A percentile compares a stretch with the other conserved stretches of the same genome.
Evolutionary conservation across 306 rosid genomes (phyloP).

Genomic region (Vigna mungo): DNA sequence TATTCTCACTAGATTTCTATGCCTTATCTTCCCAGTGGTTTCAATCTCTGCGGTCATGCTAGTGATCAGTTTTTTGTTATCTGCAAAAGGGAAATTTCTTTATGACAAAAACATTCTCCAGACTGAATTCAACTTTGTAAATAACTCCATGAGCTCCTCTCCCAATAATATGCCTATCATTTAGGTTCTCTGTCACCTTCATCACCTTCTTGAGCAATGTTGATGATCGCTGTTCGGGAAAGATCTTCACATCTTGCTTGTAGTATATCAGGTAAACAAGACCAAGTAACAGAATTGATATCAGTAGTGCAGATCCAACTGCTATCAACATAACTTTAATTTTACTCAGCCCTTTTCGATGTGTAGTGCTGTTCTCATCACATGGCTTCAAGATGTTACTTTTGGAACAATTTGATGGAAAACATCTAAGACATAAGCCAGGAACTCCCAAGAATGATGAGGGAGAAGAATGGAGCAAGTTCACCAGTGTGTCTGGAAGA

Average conservation of each 20-base stretch:
- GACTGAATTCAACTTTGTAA: slow-evolving; percentile 58
- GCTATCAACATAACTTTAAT: slow-evolving; percentile 53
- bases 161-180: slow-evolving; percentile 59
- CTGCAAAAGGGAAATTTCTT: slow-evolving; percentile 58
- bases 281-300: slow-evolving; percentile 21
- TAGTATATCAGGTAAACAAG: slow-evolving; percentile 7
- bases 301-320: slow-evolving; percentile 55
- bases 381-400: slow-evolving; percentile 51
- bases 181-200: slow-evolving; percentile 59
- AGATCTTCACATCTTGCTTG: slow-evolving; percentile 3
- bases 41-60: slow-evolving; percentile 31
- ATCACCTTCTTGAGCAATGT: slow-evolving; percentile 36
- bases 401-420: slow-evolving; percentile 40
- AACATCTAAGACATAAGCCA: slow-evolving; percentile 55
- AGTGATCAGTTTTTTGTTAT: too few relatives aligned
- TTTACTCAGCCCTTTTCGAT: slow-evolving; percentile 37
- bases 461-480: slow-evolving; percentile 46
- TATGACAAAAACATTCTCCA: slow-evolving; percentile 49
- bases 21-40: slow-evolving; percentile 57
- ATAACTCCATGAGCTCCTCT: slow-evolving; percentile 80
- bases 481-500: slow-evolving; percentile 50
- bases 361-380: slow-evolving; percentile 41
- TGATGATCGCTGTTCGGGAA: slow-evolving; percentile 32
- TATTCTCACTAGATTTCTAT: slow-evolving; percentile 59
- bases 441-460: slow-evolving; percentile 58